Conservation (phyloP, 805 yeast species). For the Candida odintsovae region DNA sequence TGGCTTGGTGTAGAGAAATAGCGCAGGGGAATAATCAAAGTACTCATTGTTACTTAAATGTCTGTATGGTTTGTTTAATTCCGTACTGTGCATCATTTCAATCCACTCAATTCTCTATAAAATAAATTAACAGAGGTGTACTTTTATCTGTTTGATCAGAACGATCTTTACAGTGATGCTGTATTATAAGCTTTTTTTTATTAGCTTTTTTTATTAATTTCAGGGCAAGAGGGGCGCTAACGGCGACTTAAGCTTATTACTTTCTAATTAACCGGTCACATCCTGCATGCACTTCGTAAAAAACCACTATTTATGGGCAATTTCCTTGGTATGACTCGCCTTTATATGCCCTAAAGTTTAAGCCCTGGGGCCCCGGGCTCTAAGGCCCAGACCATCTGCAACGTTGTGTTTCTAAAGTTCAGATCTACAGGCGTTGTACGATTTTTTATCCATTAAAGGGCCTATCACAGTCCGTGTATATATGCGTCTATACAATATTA, state of each 20-base stretch:
- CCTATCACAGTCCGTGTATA: not conserved
- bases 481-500: not conserved
- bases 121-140: not conserved
- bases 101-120: not conserved
- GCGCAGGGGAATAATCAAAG: too few species aligned
- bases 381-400: too few species aligned
- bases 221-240: too few species aligned
- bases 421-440: not conserved
- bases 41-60: too few species aligned
- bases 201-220: too few species aligned
- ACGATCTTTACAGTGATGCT: not conserved
- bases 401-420: too few species aligned
- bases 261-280: not conserved
- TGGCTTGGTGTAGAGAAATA: too few species aligned
- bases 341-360: too few species aligned
- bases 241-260: not conserved
- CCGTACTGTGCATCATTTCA: too few species aligned
- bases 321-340: too few species aligned
- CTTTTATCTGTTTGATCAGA: not conserved
- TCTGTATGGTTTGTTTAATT: too few species aligned
- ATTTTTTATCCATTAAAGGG: not conserved
- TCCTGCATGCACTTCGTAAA: not conserved
- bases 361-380: not conserved
- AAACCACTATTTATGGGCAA: not conserved
- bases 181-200: not conserved